Base-by-base conservation (phyloP, 73 alveolate species). In the Durusdinium trenchii region DNA sequence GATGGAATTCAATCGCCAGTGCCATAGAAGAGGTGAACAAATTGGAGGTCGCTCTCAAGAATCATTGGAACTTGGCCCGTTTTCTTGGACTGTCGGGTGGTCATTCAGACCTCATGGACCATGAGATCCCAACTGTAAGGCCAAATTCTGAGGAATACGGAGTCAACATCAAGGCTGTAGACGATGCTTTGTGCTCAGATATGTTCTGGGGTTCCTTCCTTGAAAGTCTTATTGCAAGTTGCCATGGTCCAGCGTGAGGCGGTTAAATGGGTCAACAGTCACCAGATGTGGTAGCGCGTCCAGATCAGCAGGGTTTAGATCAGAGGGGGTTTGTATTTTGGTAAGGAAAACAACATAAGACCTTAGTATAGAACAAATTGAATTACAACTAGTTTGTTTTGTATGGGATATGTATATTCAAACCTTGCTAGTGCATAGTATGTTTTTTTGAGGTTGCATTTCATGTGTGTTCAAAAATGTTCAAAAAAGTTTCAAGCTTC, bases 171-270 rank as follows among this genome's bases (percentile, higher is more conserved):
- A 10, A 20, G n/a, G 78, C 46, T 1, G 95, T 40, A 42, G 83
- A 86, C 32, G 95, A 86, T 20, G 95, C 64, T 18, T 7, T 86
- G 3, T 32, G 18, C 7, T 60, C 83, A 1, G 83, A 57, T 16
- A 1, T 42, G 20, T 86, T 57, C 16, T 86, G 95, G 95, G 82
- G 67, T 47, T 86, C 69, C 9, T 10, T 84, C 51, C n/a, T 1
- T 86, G 40, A 57, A 57, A 40, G 83, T 86, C n/a, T 43, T 86
- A 32, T 35, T 86, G 62, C 84, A 57, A 48, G 50, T 86, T 9
- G 95, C 95, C 3, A 64, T 42, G 26, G 95, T 86, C 84, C 95
- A 86, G 45, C 62, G 95, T 9, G 45, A 45, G 30, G 95, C 95
- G 10, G 67, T 61, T 40, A 45, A 50, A 6, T 86, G 16, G 36